Base-by-base conservation (phyloP, 75 land plant genomes). In the Sequoia sempervirens region DNA sequence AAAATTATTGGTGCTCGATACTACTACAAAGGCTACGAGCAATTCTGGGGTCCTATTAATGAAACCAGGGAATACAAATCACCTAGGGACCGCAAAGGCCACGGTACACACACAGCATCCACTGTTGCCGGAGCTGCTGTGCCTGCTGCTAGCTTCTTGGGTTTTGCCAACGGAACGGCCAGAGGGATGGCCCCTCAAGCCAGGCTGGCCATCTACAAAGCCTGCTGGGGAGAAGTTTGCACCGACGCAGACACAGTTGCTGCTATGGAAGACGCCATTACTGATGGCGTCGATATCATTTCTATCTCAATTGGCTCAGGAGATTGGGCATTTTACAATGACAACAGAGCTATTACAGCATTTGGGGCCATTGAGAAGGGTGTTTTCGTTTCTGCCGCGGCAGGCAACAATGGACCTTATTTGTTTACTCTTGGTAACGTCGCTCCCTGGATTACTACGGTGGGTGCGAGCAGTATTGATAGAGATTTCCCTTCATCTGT, bases 1-100 rank as follows among this genome's bases (percentile, higher is more conserved):
- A 95, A 95, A 91, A 89, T 95, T 64, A 85, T 91, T 80, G 93
- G 93, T 0, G 93, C 93, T 6, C 83, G 92, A 45, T 86, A 72
- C 38, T 92, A 88, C 73, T 83, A 84, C 34, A 91, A 89, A 45
- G 97, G 97, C 9, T 93, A 93, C 76, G 93, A 92, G 41, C 1
- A 40, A 64, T 86, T 30, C 28, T 69, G 45, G n/a, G 80, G 80
- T 14, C 54, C 3, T 14, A 53, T 53, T 14, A 53, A 53, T 15
- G 54, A 53, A 53, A 74, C 52, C 50, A 50, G n/a, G 41, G 78
- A 86, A 20, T 86, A 30, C 36, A 32, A 45, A 41, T 86, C 87
- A 30, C 69, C 87, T 12, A 47, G 87, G 4, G 87, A 86, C 54
- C 23, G 41, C 13, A 34, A 64, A 1, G 87, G 87, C 13, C 87